Base-by-base conservation (phyloP, 2,329 filamentous ascomycete species). In the Bipolaris bicolor region DNA sequence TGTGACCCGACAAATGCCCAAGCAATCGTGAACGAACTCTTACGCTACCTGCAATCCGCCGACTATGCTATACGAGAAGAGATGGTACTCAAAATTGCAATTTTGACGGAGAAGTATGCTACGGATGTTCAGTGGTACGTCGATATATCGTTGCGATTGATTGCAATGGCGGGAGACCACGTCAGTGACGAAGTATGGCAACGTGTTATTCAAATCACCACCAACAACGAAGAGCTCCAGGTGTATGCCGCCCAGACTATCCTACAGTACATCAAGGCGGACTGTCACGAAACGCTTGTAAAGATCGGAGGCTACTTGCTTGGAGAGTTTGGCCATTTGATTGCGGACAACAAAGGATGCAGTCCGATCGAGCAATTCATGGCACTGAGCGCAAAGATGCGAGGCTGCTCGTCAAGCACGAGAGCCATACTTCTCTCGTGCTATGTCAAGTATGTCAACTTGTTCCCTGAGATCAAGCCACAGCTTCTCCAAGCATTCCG, bases 111-210 rank as follows among this genome's bases (percentile, higher is more conserved):
- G 76, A 98, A 98, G 75, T 99, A 99, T 75, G 95, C 95, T 22
- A 97, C 93, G 0, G 95, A 99, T 71, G 91, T 97, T 18, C 94
- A 98, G 80, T 99, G 95, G 95, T 99, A 99, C 76, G 96, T 99
- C 61, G 94, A 99, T 74, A 97, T 98, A 66, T 97, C 95, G 10
- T 83, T 99, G 65, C 88, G 94, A 54, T 85, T 99, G 50, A 93
- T 99, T 57, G 92, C 94, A 57, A 93, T 98, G 87, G 95, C 96
- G 3, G 95, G 95, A 65, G 95, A 99, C 71, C 95, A 99, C 76
- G 94, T 99, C 66, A 98, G 94, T 77, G 96, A 99, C 63, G 95
- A 99, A 78, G 95, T 99, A 16, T 99, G 95, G 95, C 95, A 99
- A 76, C 88, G 95, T 68, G 94, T 99, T 54, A 97, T 97, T 62